Base-by-base conservation (phyloP, 1,139 yeast species). In the Debaryomyces coudertii region DNA sequence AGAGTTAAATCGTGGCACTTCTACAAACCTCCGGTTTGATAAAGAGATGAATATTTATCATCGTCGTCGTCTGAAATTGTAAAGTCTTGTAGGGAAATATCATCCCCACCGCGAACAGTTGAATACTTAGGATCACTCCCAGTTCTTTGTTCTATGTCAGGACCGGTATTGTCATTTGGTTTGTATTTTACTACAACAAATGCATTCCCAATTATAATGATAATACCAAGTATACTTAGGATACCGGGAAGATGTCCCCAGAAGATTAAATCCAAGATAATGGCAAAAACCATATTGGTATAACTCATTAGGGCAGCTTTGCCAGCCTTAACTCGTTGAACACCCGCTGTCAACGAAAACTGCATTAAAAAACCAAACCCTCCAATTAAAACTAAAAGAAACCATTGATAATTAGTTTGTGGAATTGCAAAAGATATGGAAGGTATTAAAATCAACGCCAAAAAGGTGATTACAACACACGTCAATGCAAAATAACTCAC, bases 361-460 rank as follows among this genome's bases (percentile, higher is more conserved):
- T 90, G 97, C 83, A 86, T 87, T 46, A 84, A 66, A 62, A 90
- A 90, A 0, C 97, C 97, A 38, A 87, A 77, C 9, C 85, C 53
- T 2, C 97, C 96, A 52, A 89, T 76, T 25, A 78, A 62, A 1
- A 69, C 47, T 52, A 90, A 77, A 27, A 87, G 66, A 5, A 68
- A 54, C 95, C 96, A 87, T 60, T 89, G 93, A 53, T 71, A 69
- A 1, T 56, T 36, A 22, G 79, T 77, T 22, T 72, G 74, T 0
- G 96, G 96, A 1, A 82, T 53, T 42, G 73, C 81, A 61, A 89
- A 84, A 2, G 76, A 60, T 47, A 85, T 64, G 0, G 82, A 76
- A 0, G 95, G 95, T 1, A 82, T 63, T 1, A 75, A 55, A 1
- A 80, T 33, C n/a, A 87, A 71, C 9, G 84, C 78, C 6, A 72